Base-by-base conservation (phyloP, 2,329 filamentous ascomycete species). In the Nemania sp. region DNA sequence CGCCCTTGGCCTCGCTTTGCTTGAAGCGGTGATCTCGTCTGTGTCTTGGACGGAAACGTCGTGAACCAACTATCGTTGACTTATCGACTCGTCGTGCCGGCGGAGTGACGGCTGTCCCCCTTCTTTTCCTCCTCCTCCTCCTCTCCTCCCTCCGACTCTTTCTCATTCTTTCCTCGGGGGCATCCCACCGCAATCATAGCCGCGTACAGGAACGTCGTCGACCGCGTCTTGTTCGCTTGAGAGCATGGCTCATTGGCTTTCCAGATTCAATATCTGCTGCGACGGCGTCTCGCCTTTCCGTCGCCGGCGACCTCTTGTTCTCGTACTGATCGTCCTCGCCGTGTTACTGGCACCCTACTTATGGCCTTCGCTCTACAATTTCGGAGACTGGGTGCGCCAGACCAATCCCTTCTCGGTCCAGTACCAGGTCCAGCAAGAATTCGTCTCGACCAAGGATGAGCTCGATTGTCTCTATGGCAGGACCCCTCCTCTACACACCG, bases 371-470 rank as follows among this genome's bases (percentile, higher is more conserved):
- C 7, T 71, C 65, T 34, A 57, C 69, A 59, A 64, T 54, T 54
- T 72, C 32, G 69, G 71, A 1, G 72, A 74, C 59, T 72, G 69
- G 58, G 55, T 71, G n/a, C 68, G 73, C 46, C 74, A 76, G 63
- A 76, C 71, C 4, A 68, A 72, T 35, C 73, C 73, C 15, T 75
- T 70, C 63, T 74, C 74, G 5, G 70, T 71, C 54, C 74, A 76
- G 57, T 73, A 71, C 63, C 62, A 68, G 49, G 68, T 74, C 59
- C 69, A 75, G 50, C 69, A 71, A 57, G 65, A 69, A 29, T 76
- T 74, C 54, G 63, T 69, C 3, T 66, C 73, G 9, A 73, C 68
- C 20, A 57, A 68, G 21, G 63, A 69, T 43, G 74, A 76, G 63
- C 71, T 76, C 58, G 71, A 71, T 54, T 76, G 74, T 52, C 68